phyloP scores from a whole-genome alignment of 1,139 yeast genomes.

The Debaryomyces subglobosus region DNA sequence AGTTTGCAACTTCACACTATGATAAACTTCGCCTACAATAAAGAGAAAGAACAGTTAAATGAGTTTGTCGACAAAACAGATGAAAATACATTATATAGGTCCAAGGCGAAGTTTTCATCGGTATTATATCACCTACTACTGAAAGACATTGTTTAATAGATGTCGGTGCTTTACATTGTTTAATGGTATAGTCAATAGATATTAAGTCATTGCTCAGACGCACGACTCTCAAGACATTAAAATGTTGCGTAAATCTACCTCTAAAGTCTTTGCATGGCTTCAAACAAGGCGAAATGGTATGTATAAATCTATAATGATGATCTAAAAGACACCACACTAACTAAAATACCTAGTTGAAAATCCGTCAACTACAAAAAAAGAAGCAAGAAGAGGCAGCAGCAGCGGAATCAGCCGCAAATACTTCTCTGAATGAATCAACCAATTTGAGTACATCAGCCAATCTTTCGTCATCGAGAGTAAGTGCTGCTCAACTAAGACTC shows the following conservation, averaged over 20 bases:
- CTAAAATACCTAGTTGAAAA: conserved; percentile 42
- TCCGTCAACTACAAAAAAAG: conserved; percentile 62
- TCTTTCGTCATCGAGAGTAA: conserved; percentile 25
- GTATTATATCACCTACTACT: not conserved
- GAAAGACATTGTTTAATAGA: not conserved
- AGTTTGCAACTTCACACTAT: not conserved
- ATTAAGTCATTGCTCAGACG: not conserved
- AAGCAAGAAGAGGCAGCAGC: conserved; percentile 48
- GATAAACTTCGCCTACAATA: not conserved
- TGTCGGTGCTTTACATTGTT: not conserved
- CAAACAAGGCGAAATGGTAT: conserved; percentile 2
- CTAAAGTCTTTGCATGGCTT: not conserved
- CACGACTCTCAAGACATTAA: not conserved
- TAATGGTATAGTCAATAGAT: not conserved
- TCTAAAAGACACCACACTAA: conserved; percentile 7
- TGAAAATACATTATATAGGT: not conserved
- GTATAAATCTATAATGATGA: not conserved
- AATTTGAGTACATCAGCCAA: conserved; percentile 8
- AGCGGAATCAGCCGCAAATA: conserved; percentile 22
- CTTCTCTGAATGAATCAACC: conserved; percentile 13
- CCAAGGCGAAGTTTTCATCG: not conserved
- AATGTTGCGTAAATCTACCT: conserved; percentile 2
- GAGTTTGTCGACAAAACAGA: not conserved
- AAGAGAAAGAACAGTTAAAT: not conserved
- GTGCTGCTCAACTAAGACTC: conserved; percentile 58